Evolutionary conservation across 805 yeast genomes (phyloP), one percentile per base, ranked within the genome.

Genomic region (Cyberlindnera xishuangbannaensis): DNA sequence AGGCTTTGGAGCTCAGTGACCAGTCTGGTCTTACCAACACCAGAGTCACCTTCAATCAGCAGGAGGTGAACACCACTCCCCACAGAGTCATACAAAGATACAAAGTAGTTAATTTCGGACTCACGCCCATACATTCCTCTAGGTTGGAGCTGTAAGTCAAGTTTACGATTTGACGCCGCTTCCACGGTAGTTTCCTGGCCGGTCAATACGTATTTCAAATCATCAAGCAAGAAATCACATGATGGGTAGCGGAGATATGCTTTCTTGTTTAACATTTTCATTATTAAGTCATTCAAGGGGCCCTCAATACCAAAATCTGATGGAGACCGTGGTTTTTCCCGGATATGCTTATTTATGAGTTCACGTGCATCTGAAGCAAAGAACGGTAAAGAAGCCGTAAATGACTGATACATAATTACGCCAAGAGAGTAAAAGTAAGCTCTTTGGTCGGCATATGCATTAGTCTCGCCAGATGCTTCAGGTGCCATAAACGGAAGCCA

Each of bases 371-470:
- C 68, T 9, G 60, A 55, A 2, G 65, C 55, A 20, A 55, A 55
- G 43, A 71, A 69, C 0, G 75, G 76, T 3, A 66, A 45, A 11
- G 55, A 50, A 2, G 75, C 73, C 12, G 67, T 59, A 10, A 71
- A 36, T n/a, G 68, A 36, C 33, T 71, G 73, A 40, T 72, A 71
- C 14, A 72, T 37, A 7, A 71, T 62, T n/a, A 71, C 59, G 23
- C 78, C 78, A 8, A 69, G 32, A 18, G 71, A 59, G 47, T 71
- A 72, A 29, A 69, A 56, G 45, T 72, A 77, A 0, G 76, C 59
- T 29, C 72, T 54, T 43, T 53, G 62, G 39, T 71, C 75, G 15
- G 67, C 69, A 5, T 59, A 48, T 11, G 59, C 48, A 19, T 53
- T 53, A 12, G 47, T 46, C 18, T 61, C 62, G 2, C 71, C 67